These are phyloP conservation scores for Rhexocercosporidium sp. DNA, from an alignment of 2,329 filamentous ascomycete genomes.

Conservation along the genomic window DNA sequence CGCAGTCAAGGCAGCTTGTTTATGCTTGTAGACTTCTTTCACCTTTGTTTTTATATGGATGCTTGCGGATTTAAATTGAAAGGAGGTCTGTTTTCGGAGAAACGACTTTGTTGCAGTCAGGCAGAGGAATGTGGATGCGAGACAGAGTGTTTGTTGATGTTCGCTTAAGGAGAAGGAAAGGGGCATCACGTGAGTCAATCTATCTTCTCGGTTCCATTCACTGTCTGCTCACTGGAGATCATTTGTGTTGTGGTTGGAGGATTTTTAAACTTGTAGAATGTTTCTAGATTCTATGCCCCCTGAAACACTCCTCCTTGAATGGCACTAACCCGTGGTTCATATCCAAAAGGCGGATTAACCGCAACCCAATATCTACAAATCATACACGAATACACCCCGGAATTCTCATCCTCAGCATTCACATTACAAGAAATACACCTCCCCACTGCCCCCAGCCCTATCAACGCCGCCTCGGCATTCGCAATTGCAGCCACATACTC, in stretches of 20 bases:
- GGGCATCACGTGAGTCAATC: neutral
- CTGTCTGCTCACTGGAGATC: no score
- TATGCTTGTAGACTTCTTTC: neutral
- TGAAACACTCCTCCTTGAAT: neutral
- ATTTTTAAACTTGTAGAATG: no score
- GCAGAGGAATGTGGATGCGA: neutral
- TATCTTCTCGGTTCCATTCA: no score
- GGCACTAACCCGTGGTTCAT: neutral
- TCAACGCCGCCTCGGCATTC: neutral
- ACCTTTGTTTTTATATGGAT: neutral
- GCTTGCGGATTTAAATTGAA: neutral
- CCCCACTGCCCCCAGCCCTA: neutral
- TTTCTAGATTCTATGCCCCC: neutral
- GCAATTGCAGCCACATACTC: neutral
- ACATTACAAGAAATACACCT: neutral
- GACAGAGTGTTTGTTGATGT: slow-evolving; percentile 1
- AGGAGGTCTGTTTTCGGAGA: neutral
- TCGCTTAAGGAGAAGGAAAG: neutral
- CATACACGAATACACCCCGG: slow-evolving; percentile 1
- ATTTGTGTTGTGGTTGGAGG: no score
- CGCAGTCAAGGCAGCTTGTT: neutral
- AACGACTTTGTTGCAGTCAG: neutral
- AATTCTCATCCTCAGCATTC: neutral
- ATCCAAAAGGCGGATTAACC: no score
- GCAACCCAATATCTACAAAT: slow-evolving; percentile 8